These are phyloP conservation scores for Rubus parviflorus DNA, from an alignment of 306 rosid genomes.

Conservation along the genomic window DNA sequence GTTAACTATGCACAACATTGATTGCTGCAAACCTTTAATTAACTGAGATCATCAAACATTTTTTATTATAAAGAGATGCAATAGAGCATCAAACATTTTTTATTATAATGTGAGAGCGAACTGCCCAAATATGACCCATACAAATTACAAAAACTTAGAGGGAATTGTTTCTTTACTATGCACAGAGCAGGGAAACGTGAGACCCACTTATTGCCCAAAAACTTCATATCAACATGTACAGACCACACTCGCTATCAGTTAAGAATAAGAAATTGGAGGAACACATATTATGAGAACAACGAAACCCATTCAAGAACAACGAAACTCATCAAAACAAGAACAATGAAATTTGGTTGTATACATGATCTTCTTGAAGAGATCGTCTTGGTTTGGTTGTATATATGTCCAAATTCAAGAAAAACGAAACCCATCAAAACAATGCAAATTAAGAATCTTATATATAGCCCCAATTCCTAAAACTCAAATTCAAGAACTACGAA, in stretches of 20 bases:
- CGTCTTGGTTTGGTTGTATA: too few relatives aligned
- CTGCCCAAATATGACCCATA: neutral
- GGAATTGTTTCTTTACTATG: neutral
- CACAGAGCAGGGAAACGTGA: neutral
- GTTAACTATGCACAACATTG: too few relatives aligned
- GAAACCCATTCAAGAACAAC: too few relatives aligned
- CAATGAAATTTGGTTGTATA: too few relatives aligned
- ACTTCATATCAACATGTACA: neutral
- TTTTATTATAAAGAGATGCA: neutral
- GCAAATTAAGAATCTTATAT: too few relatives aligned
- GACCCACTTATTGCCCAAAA: neutral
- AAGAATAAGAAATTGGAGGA: neutral
- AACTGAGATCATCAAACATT: constrained; percentile 4
- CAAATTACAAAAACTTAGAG: neutral
- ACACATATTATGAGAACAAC: neutral
- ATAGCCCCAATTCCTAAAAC: too few relatives aligned
- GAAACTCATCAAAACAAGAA: too few relatives aligned
- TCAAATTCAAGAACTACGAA: too few relatives aligned
- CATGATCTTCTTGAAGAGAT: too few relatives aligned
- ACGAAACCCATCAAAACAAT: too few relatives aligned
- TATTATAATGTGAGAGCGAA: neutral
- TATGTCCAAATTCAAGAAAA: too few relatives aligned
- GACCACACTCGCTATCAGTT: neutral
- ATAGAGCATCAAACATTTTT: neutral
- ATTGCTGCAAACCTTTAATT: neutral